These are phyloP conservation scores for Cordia subcordata DNA, from an alignment of 257 asterid genomes.

Conservation along the genomic window DNA sequence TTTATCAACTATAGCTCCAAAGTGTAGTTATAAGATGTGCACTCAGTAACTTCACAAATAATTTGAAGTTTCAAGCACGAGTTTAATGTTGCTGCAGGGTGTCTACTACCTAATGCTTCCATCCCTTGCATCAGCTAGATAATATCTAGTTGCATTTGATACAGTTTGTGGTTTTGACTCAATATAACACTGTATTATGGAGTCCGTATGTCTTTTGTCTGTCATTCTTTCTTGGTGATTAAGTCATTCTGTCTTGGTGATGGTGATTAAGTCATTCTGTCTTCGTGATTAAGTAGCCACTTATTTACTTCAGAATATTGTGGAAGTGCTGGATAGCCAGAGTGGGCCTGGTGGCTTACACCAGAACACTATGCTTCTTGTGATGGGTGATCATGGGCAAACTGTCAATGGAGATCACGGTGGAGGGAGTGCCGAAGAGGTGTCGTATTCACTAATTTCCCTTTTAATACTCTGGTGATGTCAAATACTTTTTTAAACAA, in stretches of 20 bases:
- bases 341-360: slow-evolving; percentile 87
- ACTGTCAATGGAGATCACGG: slow-evolving; percentile 96
- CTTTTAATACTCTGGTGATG: background rate
- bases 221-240: slow-evolving; percentile 15
- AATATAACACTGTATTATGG: background rate
- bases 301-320: slow-evolving; percentile 53
- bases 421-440: slow-evolving; percentile 97
- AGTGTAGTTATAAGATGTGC: background rate
- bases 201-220: slow-evolving; percentile 1
- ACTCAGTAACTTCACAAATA: too few relatives aligned
- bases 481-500: slow-evolving; percentile 2
- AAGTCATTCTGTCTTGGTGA: slow-evolving; percentile 13
- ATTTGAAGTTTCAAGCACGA: too few relatives aligned
- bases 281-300: slow-evolving; percentile 13
- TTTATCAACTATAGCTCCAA: background rate
- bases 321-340: slow-evolving; percentile 63
- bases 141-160: background rate
- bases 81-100: too few relatives aligned
- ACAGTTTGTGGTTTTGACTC: background rate
- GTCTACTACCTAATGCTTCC: too few relatives aligned
- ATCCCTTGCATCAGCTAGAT: too few relatives aligned
- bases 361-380: slow-evolving; percentile 92
- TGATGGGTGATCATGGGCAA: slow-evolving; percentile 99
- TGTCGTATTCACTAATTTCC: slow-evolving; percentile 25
- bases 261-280: too few relatives aligned